Base-by-base conservation (phyloP, 176 grass and related monocot species). In the Ensete glaucum region DNA sequence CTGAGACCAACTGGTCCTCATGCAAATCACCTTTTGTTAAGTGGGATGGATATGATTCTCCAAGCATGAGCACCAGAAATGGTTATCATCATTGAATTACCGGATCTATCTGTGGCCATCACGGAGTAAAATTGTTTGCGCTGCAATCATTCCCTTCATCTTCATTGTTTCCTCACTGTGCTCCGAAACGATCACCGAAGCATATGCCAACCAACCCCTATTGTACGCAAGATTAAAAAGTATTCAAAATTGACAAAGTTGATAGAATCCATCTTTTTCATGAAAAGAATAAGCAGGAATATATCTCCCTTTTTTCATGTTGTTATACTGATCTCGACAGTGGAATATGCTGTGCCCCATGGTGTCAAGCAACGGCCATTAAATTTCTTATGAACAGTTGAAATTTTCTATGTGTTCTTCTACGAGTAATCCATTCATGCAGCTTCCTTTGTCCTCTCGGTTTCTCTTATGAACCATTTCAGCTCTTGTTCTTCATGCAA, bases 181-280 rank as follows among this genome's bases (percentile, higher is more conserved):
- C 62, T 23, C 62, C 23, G 11, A 64, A 65, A 12, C 63, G 27
- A 22, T 27, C n/a, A 43, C 21, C 12, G 1, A 65, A 65, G 63
- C 23, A 65, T 65, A 65, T 65, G 21, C 11, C 23, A n/a, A 29
- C 11, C 23, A n/a, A 29, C 20, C 23, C 62, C 63, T 11, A 43
- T 55, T 67, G 21, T 62, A 19, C 21, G 68, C 11, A 55, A 80
- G 9, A 73, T 50, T 34, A 73, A 73, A 73, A 73, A 85, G 69
- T 74, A 59, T 10, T 56, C 25, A 63, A 80, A 80, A 71, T 55
- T 79, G 76, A 22, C 71, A 76, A 79, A 79, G 71, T 50, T 70
- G 77, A 27, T 69, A 72, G 77, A 75, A 84, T 75, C 76, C 1
- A 7, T 17, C 63, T 50, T 54, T 11, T 75, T 84, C 58, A 16